Evolutionary conservation across 1,284 basidiomycete species (phyloP), one percentile per base, ranked within the genome.

Genomic region (Pseudozyma thailandica): DNA sequence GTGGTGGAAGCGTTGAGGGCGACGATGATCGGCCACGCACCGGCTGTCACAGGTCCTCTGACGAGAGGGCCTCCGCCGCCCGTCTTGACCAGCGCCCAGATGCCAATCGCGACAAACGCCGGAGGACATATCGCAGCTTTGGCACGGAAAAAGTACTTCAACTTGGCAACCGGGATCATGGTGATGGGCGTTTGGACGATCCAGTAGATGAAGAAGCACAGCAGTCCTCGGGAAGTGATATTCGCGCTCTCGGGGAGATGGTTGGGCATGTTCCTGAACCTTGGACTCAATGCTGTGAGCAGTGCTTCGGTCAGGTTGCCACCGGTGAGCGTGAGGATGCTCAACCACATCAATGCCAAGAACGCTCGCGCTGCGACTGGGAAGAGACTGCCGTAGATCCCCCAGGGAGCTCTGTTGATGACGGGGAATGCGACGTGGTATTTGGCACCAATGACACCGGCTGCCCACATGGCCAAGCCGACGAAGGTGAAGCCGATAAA

Each of bases 341-440:
- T 60, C 21, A 66, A 26, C 63, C 63, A 66, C 63, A 35, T 35
- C 33, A 35, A 35, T 16, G 33, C 33, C 33, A 35, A n/a, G 33
- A 35, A 35, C 13, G 33, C 33, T 35, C 33, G 13, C 5, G 33
- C 33, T 5, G n/a, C 33, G 6, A 35, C 33, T 6, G 59, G 56
- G 35, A 66, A 59, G 4, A 52, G 42, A 13, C 49, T 53, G 9
- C 62, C 62, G 13, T 54, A 45, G 27, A 61, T 37, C 7, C 57
- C 63, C 63, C 63, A 66, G 2, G 59, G 49, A n/a, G 57, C 50
- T 3, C 57, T 37, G 35, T 60, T 66, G 48, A 61, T 60, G 28
- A 66, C 57, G 31, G 63, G 63, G n/a, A 66, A 66, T 6, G 63
- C 44, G n/a, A 66, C 47, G 23, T 66, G 63, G 46, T 66, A 66